Conservation (phyloP, 2,329 filamentous ascomycete genomes). For the Penicillium janthinellum region DNA sequence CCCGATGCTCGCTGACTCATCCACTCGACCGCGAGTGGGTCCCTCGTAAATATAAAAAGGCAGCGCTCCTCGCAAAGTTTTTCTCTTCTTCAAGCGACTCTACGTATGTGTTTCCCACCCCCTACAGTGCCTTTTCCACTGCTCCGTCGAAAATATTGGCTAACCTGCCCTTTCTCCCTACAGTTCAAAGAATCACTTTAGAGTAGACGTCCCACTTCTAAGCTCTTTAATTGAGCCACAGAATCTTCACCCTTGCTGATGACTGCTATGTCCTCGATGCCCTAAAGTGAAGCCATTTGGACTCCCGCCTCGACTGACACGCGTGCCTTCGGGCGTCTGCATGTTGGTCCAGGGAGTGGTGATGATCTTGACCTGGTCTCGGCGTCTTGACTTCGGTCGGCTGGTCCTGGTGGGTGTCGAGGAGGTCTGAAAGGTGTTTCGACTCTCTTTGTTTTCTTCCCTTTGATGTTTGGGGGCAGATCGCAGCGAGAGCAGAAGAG, state of each 20-base stretch:
- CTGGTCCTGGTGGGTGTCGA: conserved; percentile 76
- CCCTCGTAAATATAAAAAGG: conserved; percentile 33
- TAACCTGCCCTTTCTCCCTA: conserved; percentile 30
- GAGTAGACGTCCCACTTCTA: conserved; percentile 91
- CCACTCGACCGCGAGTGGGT: not conserved
- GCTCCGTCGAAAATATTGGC: conserved; percentile 17
- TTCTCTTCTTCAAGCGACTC: conserved; percentile 47
- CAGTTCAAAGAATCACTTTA: conserved; percentile 87
- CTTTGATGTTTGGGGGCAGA: conserved; percentile 38
- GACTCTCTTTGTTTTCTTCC: conserved; percentile 47
- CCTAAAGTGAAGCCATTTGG: conserved; percentile 79
- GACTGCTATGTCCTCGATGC: conserved; percentile 79
- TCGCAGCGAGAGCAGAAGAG: not conserved
- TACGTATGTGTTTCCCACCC: conserved; percentile 40
- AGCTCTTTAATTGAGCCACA: conserved; percentile 91
- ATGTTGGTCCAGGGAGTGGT: conserved; percentile 77
- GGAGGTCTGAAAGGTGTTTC: conserved; percentile 81
- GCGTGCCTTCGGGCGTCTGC: conserved; percentile 32
- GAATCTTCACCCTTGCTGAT: conserved; percentile 93
- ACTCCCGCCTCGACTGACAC: conserved; percentile 48
- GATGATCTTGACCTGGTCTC: conserved; percentile 86
- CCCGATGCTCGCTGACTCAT: not conserved
- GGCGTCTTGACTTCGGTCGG: conserved; percentile 76
- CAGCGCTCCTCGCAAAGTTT: conserved; percentile 23
- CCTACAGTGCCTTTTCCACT: conserved; percentile 23